A percentile compares a stretch with the other conserved stretches of the same genome.
Evolutionary conservation across 1,139 yeast genomes (phyloP).

Genomic region (Pichia sp.): DNA sequence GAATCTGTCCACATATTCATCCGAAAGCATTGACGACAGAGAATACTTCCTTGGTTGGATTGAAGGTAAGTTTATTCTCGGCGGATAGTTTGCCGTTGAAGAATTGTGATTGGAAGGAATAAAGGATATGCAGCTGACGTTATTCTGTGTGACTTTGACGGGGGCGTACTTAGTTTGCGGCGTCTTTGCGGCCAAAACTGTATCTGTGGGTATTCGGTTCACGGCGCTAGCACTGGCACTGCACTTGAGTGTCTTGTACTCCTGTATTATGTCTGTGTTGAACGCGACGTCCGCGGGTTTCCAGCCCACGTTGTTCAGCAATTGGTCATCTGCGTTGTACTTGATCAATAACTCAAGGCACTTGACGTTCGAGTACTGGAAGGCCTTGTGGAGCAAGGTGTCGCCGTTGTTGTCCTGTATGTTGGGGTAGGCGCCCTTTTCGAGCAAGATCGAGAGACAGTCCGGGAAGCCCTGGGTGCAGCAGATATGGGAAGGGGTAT

Average conservation of each 20-base stretch:
- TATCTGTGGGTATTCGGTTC: not conserved
- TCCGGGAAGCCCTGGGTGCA: slow-evolving; percentile 63
- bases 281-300: slow-evolving; percentile 57
- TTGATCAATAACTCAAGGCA: slow-evolving; percentile 59
- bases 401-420: slow-evolving; percentile 61
- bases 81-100: slow-evolving; percentile 4
- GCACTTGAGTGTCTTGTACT: slow-evolving; percentile 27
- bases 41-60: slow-evolving; percentile 91
- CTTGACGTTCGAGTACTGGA: slow-evolving; percentile 66
- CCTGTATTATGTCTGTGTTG: slow-evolving; percentile 42
- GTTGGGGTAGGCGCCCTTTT: slow-evolving; percentile 74
- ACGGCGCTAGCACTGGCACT: not conserved
- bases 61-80: slow-evolving; percentile 23
- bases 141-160: slow-evolving; percentile 2
- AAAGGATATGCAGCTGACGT: slow-evolving; percentile 10
- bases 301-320: slow-evolving; percentile 63
- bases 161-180: slow-evolving; percentile 12
- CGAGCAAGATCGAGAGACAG: slow-evolving; percentile 65
- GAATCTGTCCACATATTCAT: slow-evolving; percentile 29
- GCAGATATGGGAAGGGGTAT: slow-evolving; percentile 74
- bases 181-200: slow-evolving; percentile 1
- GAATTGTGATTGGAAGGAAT: slow-evolving; percentile 4
- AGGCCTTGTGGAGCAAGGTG: slow-evolving; percentile 75
- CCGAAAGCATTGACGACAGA: slow-evolving; percentile 81
- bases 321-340: slow-evolving; percentile 45